Evolutionary conservation across 208 protist species (phyloP), one percentile per base, ranked within the genome.

Genomic region (Trypanosoma avium): DNA sequence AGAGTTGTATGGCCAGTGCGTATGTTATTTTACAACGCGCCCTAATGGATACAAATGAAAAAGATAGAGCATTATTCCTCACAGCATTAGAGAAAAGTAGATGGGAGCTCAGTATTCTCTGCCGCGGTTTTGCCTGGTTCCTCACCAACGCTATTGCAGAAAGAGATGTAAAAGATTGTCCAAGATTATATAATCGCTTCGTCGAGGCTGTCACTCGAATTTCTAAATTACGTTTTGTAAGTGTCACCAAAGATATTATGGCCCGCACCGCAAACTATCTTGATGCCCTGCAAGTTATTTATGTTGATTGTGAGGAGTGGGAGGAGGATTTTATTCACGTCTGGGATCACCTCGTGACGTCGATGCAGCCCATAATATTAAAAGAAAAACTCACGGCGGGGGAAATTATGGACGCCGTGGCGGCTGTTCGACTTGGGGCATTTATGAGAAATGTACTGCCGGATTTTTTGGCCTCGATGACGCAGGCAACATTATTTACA

Each of bases 241-340:
- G 45, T 24, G 68, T 93, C 26, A 58, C 81, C 48, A 70, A 78
- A 49, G 85, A 92, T 38, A 69, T 96, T 21, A 82, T 96, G 58
- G 70, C 75, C 6, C 87, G 90, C 59, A 92, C 83, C 4, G 87
- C 87, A 3, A 91, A 90, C 59, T 91, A 92, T 71, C 81, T 96
- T 12, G 90, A 92, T 57, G 80, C 78, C 8, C 66, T 93, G n/a
- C 72, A 73, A 33, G 68, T 80, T 19, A 55, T 78, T 4, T 59
- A 79, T 27, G 58, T 70, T 1, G 70, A 78, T 3, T 68, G 62
- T 13, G 77, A 77, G 42, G 68, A 88, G 30, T 93, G 86, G 86
- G 75, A 90, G 47, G 85, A 88, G 65, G 84, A 88, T 32, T 93
- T 94, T 46, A 73, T 94, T 10, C 73, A 82, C 30, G 77, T 88